Evolutionary conservation across 768 basidiomycete genomes (phyloP).

Genomic region (Tylopilus subfusipes): DNA sequence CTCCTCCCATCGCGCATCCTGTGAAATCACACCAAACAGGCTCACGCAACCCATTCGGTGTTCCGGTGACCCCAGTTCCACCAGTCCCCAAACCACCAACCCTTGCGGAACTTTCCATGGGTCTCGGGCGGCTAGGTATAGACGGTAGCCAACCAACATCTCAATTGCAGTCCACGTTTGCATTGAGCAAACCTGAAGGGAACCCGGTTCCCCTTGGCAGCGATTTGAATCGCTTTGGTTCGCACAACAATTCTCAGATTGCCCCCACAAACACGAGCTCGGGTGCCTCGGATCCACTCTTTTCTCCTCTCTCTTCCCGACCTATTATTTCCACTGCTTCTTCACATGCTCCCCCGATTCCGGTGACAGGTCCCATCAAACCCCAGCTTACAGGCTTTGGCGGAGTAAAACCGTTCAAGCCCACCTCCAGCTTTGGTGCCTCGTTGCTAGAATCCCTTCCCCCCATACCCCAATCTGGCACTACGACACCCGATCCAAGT

Average conservation of each 20-base stretch:
- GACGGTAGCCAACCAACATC: conserved; percentile 30
- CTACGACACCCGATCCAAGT: conserved; percentile 42
- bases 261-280: conserved; percentile 40
- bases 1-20: conserved; percentile 52
- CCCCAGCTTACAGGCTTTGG: conserved; percentile 49
- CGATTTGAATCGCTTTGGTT: conserved; percentile 15
- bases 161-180: conserved; percentile 56
- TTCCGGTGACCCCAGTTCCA: conserved; percentile 54
- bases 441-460: conserved; percentile 71
- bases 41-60: conserved; percentile 92
- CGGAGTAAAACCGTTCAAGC: conserved; percentile 79
- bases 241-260: conserved; percentile 29
- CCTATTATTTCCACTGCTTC: conserved; percentile 43
- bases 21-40: conserved; percentile 90
- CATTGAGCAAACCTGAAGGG: conserved; percentile 38
- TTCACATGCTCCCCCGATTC: conserved; percentile 33
- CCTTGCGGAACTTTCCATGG: conserved; percentile 72
- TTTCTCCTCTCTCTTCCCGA: conserved; percentile 47
- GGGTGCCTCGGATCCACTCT: conserved; percentile 45
- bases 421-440: conserved; percentile 75
- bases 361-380: conserved; percentile 34
- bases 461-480: conserved; percentile 59
- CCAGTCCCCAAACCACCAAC: conserved; percentile 77
- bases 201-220: background rate
- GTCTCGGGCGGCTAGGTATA: conserved; percentile 30